A percentile compares a stretch with the other conserved stretches of the same genome.
phyloP scores from a whole-genome alignment of 139 green algal genomes.

The Tetratostichococcus sp. region DNA sequence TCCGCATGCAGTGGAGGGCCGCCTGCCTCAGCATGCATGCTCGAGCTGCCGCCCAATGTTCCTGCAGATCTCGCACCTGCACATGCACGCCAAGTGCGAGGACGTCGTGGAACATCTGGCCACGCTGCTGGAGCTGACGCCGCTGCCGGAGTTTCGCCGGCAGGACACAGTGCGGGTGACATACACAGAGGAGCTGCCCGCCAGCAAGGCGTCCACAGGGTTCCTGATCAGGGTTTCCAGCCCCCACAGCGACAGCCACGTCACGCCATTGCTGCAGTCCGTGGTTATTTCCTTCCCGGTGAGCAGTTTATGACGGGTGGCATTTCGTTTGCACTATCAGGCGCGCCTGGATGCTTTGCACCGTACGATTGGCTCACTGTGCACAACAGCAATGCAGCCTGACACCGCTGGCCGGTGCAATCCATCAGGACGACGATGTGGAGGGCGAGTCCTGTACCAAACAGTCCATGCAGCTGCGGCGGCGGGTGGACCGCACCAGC shows the following conservation, averaged over 20 bases:
- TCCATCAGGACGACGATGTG: background rate
- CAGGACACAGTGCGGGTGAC: background rate
- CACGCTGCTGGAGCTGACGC: background rate
- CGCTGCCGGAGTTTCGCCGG: slow-evolving; percentile 4
- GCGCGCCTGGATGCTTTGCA: background rate
- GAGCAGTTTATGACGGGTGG: background rate
- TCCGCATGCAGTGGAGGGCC: too few relatives aligned
- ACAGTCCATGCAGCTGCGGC: background rate
- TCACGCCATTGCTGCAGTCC: slow-evolving; percentile 48
- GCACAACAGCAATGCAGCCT: too few relatives aligned
- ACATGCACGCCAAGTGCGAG: slow-evolving; percentile 12
- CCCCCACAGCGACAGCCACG: slow-evolving; percentile 39
- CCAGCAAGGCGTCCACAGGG: background rate
- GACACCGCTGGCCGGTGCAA: too few relatives aligned
- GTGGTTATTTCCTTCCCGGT: slow-evolving; percentile 7
- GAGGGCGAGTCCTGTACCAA: background rate
- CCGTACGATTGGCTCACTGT: too few relatives aligned
- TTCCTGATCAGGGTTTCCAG: slow-evolving; percentile 43
- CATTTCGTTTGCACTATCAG: too few relatives aligned
- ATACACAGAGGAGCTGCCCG: background rate
- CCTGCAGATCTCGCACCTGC: background rate
- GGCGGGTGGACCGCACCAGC: background rate
- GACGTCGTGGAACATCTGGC: slow-evolving; percentile 14
- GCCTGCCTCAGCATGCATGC: too few relatives aligned
- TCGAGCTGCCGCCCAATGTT: too few relatives aligned